Base-by-base conservation (phyloP, 2,329 filamentous ascomycete genomes). In the Geosmithia flava region DNA sequence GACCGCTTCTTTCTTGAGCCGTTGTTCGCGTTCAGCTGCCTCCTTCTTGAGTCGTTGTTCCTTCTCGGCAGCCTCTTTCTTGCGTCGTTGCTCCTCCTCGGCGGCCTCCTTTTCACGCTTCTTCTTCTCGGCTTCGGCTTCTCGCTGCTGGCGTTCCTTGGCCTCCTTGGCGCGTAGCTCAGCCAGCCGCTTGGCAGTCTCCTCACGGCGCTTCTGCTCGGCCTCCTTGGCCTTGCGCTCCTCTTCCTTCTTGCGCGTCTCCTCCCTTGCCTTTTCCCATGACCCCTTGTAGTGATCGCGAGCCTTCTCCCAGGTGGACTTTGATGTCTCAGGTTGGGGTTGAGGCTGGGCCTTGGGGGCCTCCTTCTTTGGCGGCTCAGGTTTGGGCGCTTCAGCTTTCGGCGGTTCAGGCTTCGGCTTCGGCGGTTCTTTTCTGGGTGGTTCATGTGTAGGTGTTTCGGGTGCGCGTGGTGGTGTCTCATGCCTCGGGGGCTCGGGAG, bases 211-310 rank as follows among this genome's bases (percentile, higher is more conserved):
- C 53, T 78, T 77, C 52, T 76, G 72, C 52, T 84, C 80, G 3
- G 76, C 78, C 53, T 81, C 78, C 52, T 70, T 74, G 2, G 68
- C 68, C 56, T 73, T 81, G 11, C 79, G 78, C 53, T 84, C 79
- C 53, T 82, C 80, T 54, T 83, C 81, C 48, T 74, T 73, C 50
- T 70, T 75, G 42, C 76, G 69, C 19, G 76, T 83, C 54, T 85
- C 81, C 57, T 86, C 82, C 48, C 81, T 70, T 3, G 81, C 82
- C 59, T 78, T 83, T 54, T 85, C 81, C 82, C 82, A 85, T 0
- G 76, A 69, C 8, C 69, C 68, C 56, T 72, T 75, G 1, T 39
- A 39, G n/a, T 48, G 27, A n/a, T 51, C 49, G n/a, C 49, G 46
- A 13, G 60, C 47, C 46, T 54, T 57, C 46, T 58, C 56, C 51